Base-by-base conservation (phyloP, 2,329 filamentous ascomycete species). In the Talaromyces sp. region DNA sequence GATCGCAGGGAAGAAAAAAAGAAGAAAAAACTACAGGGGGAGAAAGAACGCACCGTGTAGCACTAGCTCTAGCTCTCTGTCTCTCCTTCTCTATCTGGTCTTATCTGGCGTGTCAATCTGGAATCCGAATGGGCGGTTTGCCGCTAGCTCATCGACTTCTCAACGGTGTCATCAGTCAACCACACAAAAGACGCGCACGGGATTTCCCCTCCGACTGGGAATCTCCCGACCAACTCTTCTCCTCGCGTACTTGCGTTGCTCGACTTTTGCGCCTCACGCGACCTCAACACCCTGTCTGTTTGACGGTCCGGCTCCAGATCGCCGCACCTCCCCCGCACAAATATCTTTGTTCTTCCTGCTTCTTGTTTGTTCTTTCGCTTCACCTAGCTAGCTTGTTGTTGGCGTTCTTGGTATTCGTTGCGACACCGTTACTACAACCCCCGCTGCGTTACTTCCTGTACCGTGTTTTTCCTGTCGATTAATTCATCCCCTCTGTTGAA, bases 261-360 rank as follows among this genome's bases (percentile, higher is more conserved):
- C 56, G 35, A 59, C 37, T 43, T 59, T 56, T 56, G 52, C 52
- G 31, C 33, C 52, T 56, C 52, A 54, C 27, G 13, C 10, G 31
- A 54, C 50, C 31, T 31, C 27, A 54, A 54, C 16, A 14, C 50
- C 19, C 11, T 35, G 50, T 35, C 50, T 58, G 43, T 22, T 39
- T 56, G 60, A 54, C 16, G 33, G 43, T 33, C 45, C 33, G 41
- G 52, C 39, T 33, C 24, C 33, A 24, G 52, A 56, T 56, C 57
- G 50, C 63, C 63, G 47, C 37, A 35, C 3, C 57, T 37, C 27
- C 63, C 63, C 63, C 57, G 47, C 57, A 56, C 63, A 64, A 54
- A 64, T 14, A 52, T 37, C 61, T 52, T 62, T 62, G 22, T 41
- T 52, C 39, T 50, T 50, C 45, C 39, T 37, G n/a, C 33, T 24